phyloP scores from a whole-genome alignment of 306 rosid genomes.

The peach (Prunus persica) region Prunus_persica_NCBIv2 NC_034015.1:9754001-9754500 shows the following conservation, averaged over 20 bases:
- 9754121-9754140: neutral
- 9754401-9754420: slow-evolving; percentile 20
- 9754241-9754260: no score
- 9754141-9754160: neutral
- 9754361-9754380: slow-evolving; percentile 92
- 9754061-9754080: neutral
- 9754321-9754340: slow-evolving; percentile 89
- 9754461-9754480: neutral
- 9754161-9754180: neutral
- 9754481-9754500: neutral
- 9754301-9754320: slow-evolving; percentile 84
- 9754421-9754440: slow-evolving; percentile 19
- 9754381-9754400: slow-evolving; percentile 61
- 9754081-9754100: neutral
- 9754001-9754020: neutral
- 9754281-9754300: slow-evolving; percentile 47
- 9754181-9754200: neutral
- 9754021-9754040: slow-evolving; percentile 6
- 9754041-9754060: neutral
- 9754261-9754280: slow-evolving; percentile 3
- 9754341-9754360: slow-evolving; percentile 98
- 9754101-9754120: neutral
- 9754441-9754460: slow-evolving; percentile 1
- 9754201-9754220: no score
- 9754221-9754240: no score